Percentiles rank a stretch among this genome's conserved stretches.
Evolutionary conservation across 441 rosid genomes (phyloP).

Genomic region (Aleurites moluccanus): DNA sequence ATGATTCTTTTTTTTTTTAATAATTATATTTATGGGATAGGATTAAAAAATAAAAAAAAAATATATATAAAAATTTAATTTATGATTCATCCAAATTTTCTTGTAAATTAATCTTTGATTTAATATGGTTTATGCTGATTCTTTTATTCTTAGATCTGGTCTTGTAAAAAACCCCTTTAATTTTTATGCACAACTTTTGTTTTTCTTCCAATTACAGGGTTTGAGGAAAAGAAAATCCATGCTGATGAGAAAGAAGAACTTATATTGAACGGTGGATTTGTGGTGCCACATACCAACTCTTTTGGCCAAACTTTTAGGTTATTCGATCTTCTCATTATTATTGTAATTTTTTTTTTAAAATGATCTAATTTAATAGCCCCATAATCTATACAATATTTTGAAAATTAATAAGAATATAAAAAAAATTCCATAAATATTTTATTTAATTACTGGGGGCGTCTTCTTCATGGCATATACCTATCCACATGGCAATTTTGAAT

Average conservation of each 20-base stretch:
- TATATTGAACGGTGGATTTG: slow-evolving; percentile 42
- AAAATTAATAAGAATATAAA: neutral
- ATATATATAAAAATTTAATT: neutral
- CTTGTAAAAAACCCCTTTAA: neutral
- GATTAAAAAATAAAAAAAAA: no score
- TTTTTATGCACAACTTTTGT: neutral
- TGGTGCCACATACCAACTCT: slow-evolving; percentile 49
- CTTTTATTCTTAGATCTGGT: neutral
- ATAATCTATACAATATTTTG: no score
- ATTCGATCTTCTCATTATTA: neutral
- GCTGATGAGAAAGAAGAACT: slow-evolving; percentile 35
- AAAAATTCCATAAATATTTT: neutral
- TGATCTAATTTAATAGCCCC: no score
- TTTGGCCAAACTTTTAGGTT: slow-evolving; percentile 71
- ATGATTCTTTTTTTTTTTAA: neutral
- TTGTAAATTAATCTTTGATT: neutral
- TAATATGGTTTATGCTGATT: neutral
- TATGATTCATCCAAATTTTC: neutral
- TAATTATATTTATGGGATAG: no score
- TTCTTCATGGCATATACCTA: neutral
- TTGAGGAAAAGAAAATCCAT: slow-evolving; percentile 32
- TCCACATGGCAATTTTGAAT: slow-evolving; percentile 3
- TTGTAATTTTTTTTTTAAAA: neutral
- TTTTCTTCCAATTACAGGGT: slow-evolving; percentile 20
- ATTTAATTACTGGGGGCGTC: no score